A percentile compares a stretch with the other conserved stretches of the same genome.
phyloP scores from a whole-genome alignment of 306 rosid genomes.

The Gastrolobium bilobum region DNA sequence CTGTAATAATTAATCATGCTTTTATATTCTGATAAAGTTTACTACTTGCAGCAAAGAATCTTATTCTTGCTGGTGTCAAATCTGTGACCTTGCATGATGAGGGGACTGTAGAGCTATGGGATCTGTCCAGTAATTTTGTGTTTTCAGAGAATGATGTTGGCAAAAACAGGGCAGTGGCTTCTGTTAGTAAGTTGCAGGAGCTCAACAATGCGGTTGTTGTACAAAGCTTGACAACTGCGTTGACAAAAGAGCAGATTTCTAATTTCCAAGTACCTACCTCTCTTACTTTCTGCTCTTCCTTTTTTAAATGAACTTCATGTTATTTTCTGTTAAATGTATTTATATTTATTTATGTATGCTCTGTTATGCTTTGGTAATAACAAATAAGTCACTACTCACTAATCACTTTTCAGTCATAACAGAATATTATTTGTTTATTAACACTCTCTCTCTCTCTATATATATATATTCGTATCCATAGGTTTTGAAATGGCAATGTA shows the following conservation, averaged over 20 bases:
- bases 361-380: not conserved
- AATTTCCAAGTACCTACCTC: conserved; percentile 67
- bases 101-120: conserved; percentile 83
- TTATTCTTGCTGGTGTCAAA: conserved; percentile 92
- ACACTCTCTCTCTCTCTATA: too few relatives aligned
- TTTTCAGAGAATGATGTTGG: conserved; percentile 79
- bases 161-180: conserved; percentile 79
- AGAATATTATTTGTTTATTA: not conserved
- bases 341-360: not conserved
- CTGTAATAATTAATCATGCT: conserved; percentile 6
- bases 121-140: conserved; percentile 78
- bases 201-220: conserved; percentile 89
- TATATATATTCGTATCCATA: not conserved
- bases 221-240: conserved; percentile 59
- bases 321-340: not conserved
- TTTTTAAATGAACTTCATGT: conserved; percentile 2
- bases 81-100: conserved; percentile 94
- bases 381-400: not conserved
- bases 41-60: conserved; percentile 86
- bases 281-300: not conserved
- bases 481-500: not conserved
- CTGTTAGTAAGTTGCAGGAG: conserved; percentile 90
- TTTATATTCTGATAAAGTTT: conserved; percentile 39
- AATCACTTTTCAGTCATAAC: not conserved
- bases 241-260: conserved; percentile 76